Evolutionary conservation across 1,139 yeast genomes (phyloP).

Genomic region (Hyphopichia burtonii): DNA sequence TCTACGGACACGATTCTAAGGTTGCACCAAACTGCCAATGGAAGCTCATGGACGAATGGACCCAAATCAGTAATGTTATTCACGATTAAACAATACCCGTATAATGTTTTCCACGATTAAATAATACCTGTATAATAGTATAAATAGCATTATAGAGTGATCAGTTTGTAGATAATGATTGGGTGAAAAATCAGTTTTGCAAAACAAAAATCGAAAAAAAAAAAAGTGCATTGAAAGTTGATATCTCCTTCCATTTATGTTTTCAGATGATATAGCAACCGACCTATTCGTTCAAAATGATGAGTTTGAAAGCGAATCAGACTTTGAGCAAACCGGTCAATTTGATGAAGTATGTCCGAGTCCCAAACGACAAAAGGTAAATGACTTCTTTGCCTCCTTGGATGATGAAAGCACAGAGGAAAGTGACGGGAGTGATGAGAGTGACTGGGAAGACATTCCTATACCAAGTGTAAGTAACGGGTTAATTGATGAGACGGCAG

Average conservation of each 20-base stretch:
- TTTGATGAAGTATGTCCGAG: not conserved
- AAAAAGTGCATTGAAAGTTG: no score
- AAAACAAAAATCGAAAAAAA: no score
- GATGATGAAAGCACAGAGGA: constrained; percentile 8
- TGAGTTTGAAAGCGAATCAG: not conserved
- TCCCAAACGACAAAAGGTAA: constrained; percentile 6
- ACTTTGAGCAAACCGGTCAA: not conserved
- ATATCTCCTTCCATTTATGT: no score
- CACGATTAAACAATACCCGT: constrained; percentile 16
- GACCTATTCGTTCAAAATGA: not conserved
- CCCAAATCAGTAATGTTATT: constrained; percentile 28
- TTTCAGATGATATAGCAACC: not conserved
- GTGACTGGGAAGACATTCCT: constrained; percentile 3
- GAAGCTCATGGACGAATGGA: constrained; percentile 36
- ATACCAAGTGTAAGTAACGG: not conserved
- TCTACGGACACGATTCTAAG: constrained; percentile 42
- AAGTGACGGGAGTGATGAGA: not conserved
- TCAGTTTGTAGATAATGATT: no score
- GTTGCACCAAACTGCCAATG: constrained; percentile 32
- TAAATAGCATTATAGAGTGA: no score
- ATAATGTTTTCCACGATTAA: no score
- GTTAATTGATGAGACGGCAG: not conserved
- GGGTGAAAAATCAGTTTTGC: no score
- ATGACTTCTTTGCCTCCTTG: constrained; percentile 8
- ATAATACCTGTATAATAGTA: no score